A percentile compares a stretch with the other conserved stretches of the same genome.
Conservation (phyloP, 495 filamentous ascomycete species). For the Aspergillus incahuasiensis region DNA sequence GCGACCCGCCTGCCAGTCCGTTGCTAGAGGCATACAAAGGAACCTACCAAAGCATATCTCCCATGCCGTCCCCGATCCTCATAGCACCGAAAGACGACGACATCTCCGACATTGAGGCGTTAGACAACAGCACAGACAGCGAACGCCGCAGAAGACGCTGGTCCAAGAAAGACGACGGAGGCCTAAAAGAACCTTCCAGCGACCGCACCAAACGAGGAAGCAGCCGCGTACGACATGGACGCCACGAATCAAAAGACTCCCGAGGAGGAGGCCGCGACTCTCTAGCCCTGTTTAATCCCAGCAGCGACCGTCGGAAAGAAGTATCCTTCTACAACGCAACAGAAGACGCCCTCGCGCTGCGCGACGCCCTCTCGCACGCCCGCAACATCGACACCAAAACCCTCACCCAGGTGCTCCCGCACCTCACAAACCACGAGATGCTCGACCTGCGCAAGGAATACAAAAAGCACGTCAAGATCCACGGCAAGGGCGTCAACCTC, state of each 20-base stretch:
- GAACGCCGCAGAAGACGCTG: constrained; percentile 27
- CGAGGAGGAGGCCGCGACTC: constrained; percentile 11
- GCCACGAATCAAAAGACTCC: constrained; percentile 22
- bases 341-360: constrained; percentile 70
- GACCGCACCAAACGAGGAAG: constrained; percentile 29
- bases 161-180: constrained; percentile 26
- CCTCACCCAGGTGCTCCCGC: constrained; percentile 79
- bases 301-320: constrained; percentile 40
- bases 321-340: constrained; percentile 71
- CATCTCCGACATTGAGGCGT: constrained; percentile 46
- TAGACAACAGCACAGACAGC: constrained; percentile 37
- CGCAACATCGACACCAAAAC: constrained; percentile 62
- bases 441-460: constrained; percentile 81
- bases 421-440: constrained; percentile 78
- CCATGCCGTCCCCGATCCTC: constrained; percentile 78
- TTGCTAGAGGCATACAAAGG: constrained; percentile 90
- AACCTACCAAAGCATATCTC: constrained; percentile 91
- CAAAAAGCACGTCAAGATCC: constrained; percentile 78
- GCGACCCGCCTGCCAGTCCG: constrained; percentile 65
- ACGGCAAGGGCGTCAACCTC: constrained; percentile 83
- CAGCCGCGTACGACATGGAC: constrained; percentile 24
- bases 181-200: constrained; percentile 25
- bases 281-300: constrained; percentile 29
- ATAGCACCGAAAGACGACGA: constrained; percentile 40
- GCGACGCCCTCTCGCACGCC: constrained; percentile 66